Percentiles rank a stretch among this genome's conserved stretches.
These are phyloP conservation scores for Aureobasidium subglaciale DNA, from an alignment of 2,329 filamentous ascomycete genomes.

Conservation along the genomic window DNA sequence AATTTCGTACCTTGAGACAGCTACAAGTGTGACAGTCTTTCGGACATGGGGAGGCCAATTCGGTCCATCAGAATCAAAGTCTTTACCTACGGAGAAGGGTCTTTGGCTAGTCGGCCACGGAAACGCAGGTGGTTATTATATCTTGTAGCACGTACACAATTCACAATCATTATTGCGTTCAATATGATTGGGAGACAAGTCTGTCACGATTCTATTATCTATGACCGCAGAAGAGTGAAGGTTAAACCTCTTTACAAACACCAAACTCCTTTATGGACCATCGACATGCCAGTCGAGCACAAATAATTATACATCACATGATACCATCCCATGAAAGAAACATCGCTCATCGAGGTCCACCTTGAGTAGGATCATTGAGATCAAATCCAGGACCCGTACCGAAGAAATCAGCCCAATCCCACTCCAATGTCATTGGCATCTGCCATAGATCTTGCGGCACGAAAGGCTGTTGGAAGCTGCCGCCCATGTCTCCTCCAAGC, in stretches of 20 bases:
- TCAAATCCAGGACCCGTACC: constrained; percentile 14
- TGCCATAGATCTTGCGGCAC: constrained; percentile 91
- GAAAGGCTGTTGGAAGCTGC: constrained; percentile 70
- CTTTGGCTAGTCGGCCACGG: too few relatives aligned
- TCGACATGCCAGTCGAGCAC: background rate
- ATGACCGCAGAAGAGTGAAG: too few relatives aligned
- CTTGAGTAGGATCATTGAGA: background rate
- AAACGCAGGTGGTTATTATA: too few relatives aligned
- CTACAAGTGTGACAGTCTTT: too few relatives aligned
- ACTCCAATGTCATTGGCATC: constrained; percentile 92
- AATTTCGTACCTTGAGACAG: too few relatives aligned
- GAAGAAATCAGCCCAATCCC: constrained; percentile 59
- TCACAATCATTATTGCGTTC: too few relatives aligned
- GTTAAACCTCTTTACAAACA: background rate
- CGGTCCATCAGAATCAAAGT: too few relatives aligned
- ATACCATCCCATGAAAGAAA: background rate
- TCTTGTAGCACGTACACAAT: too few relatives aligned
- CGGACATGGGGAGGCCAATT: too few relatives aligned
- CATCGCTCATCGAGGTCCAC: background rate
- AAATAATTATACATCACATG: background rate
- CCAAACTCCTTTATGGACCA: background rate
- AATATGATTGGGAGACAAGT: too few relatives aligned
- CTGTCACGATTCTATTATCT: background rate
- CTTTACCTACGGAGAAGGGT: too few relatives aligned
- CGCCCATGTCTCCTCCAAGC: constrained; percentile 23